phyloP scores from a whole-genome alignment of 768 basidiomycete genomes.

The Udeniomyces megalosporus region DNA sequence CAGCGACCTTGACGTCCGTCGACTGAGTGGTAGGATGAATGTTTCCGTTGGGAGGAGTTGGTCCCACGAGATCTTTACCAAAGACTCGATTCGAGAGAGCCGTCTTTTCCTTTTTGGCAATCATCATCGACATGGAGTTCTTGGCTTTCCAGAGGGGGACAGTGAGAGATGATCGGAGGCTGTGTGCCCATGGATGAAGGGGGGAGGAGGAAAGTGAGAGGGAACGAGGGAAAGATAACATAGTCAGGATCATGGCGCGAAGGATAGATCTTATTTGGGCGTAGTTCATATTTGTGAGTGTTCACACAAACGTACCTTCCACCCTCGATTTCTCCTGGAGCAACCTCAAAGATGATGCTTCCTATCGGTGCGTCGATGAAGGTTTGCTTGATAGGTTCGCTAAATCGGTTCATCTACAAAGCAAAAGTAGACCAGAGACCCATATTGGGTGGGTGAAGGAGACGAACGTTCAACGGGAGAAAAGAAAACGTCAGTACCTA shows the following conservation, averaged over 20 bases:
- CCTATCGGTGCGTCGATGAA: background rate
- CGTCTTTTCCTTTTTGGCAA: slow-evolving; percentile 95
- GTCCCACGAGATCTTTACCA: slow-evolving; percentile 54
- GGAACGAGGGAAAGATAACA: too few species aligned
- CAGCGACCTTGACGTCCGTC: too few species aligned
- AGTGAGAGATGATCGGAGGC: slow-evolving; percentile 60
- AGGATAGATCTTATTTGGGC: background rate
- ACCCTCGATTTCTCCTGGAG: slow-evolving; percentile 39
- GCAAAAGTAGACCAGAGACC: too few species aligned
- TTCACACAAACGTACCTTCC: slow-evolving; percentile 20
- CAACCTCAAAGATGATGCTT: slow-evolving; percentile 33
- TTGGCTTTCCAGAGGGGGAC: slow-evolving; percentile 94
- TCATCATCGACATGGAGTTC: slow-evolving; percentile 72
- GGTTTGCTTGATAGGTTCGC: background rate
- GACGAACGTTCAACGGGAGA: too few species aligned
- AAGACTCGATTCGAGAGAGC: slow-evolving; percentile 75
- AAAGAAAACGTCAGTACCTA: background rate
- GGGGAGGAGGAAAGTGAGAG: background rate
- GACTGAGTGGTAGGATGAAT: too few species aligned
- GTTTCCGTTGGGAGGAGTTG: slow-evolving; percentile 7
- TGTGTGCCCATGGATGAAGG: slow-evolving; percentile 25
- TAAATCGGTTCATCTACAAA: slow-evolving; percentile 4
- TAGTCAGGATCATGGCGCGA: too few species aligned
- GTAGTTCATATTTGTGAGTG: too few species aligned
- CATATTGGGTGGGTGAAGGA: too few species aligned